These are phyloP conservation scores for Thraustochytrium striatum DNA, from an alignment of 352 stramenopile genomes.

Conservation along the genomic window DNA sequence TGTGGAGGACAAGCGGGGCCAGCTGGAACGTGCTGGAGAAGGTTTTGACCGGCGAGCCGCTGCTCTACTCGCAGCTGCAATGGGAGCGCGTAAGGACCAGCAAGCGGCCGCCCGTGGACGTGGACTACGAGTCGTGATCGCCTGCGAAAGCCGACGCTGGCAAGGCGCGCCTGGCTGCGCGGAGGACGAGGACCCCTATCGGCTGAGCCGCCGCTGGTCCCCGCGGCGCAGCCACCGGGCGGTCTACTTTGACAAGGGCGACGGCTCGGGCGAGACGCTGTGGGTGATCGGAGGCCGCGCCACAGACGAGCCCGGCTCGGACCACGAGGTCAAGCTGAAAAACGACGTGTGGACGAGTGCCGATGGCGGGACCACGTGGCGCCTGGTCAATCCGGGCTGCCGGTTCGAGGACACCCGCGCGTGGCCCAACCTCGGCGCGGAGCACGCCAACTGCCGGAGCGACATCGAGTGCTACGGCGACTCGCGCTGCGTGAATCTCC, in stretches of 20 bases:
- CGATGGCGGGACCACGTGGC: conserved; percentile 62
- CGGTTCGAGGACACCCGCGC: conserved; percentile 38
- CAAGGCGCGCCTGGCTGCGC: conserved; percentile 5
- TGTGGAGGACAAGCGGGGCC: conserved; percentile 38
- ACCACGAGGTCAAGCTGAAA: conserved; percentile 1
- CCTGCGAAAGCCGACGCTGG: neutral
- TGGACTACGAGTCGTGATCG: conserved; percentile 36
- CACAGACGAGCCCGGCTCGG: conserved; percentile 16
- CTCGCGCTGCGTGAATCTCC: conserved; percentile 7
- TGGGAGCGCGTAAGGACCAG: conserved; percentile 24
- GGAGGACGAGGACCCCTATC: conserved; percentile 10
- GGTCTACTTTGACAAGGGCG: conserved; percentile 1
- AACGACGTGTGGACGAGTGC: conserved; percentile 69
- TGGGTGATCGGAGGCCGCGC: conserved; percentile 43
- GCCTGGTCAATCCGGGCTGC: conserved; percentile 48
- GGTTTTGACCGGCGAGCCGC: conserved; percentile 6
- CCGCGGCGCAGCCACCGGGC: conserved; percentile 23
- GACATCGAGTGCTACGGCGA: conserved; percentile 46
- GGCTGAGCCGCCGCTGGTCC: conserved; percentile 27
- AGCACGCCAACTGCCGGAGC: conserved; percentile 7
- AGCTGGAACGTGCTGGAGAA: conserved; percentile 17
- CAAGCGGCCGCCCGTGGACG: neutral
- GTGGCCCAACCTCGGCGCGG: neutral
- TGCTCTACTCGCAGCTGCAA: conserved; percentile 6
- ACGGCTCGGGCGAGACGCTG: neutral